These are phyloP conservation scores for Annulohypoxylon maeteangense DNA, from an alignment of 495 filamentous ascomycete species.

Conservation along the genomic window DNA sequence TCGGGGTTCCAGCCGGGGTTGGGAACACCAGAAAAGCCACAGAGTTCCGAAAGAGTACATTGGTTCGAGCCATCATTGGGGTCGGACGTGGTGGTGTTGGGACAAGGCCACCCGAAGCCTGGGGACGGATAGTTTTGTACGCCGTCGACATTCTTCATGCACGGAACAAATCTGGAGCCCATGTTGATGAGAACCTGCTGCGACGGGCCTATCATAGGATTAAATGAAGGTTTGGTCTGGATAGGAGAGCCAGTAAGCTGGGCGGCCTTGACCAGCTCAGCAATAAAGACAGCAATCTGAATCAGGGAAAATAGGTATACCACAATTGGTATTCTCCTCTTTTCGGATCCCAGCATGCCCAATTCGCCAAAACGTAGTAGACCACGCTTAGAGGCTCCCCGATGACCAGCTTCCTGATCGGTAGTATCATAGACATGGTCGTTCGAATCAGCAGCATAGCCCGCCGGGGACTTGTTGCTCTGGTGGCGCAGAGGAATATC, in stretches of 20 bases:
- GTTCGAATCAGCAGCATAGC: constrained; percentile 55
- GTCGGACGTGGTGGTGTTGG: constrained; percentile 72
- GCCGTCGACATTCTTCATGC: constrained; percentile 84
- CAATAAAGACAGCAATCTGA: constrained; percentile 90
- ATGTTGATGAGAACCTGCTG: constrained; percentile 92
- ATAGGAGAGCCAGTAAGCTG: constrained; percentile 80
- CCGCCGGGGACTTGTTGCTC: constrained; percentile 43
- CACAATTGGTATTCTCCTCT: constrained; percentile 78
- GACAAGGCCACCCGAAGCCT: constrained; percentile 72
- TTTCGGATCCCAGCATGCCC: constrained; percentile 59
- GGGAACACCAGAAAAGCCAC: constrained; percentile 80
- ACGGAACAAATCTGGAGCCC: constrained; percentile 91
- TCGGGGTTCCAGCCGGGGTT: constrained; percentile 65
- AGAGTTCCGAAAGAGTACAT: constrained; percentile 81
- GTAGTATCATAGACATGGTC: constrained; percentile 63
- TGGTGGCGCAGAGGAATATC: constrained; percentile 73
- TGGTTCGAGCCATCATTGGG: constrained; percentile 53
- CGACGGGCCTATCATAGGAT: constrained; percentile 96
- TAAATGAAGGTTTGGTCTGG: constrained; percentile 84
- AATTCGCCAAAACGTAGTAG: constrained; percentile 59
- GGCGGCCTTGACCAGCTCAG: constrained; percentile 80
- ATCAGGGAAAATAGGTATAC: constrained; percentile 81
- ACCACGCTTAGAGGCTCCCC: constrained; percentile 43
- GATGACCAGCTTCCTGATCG: constrained; percentile 36
- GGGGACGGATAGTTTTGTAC: constrained; percentile 63